Evolutionary conservation across 1,284 basidiomycete species (phyloP).

Genomic region (Jaminaea rosea): DNA sequence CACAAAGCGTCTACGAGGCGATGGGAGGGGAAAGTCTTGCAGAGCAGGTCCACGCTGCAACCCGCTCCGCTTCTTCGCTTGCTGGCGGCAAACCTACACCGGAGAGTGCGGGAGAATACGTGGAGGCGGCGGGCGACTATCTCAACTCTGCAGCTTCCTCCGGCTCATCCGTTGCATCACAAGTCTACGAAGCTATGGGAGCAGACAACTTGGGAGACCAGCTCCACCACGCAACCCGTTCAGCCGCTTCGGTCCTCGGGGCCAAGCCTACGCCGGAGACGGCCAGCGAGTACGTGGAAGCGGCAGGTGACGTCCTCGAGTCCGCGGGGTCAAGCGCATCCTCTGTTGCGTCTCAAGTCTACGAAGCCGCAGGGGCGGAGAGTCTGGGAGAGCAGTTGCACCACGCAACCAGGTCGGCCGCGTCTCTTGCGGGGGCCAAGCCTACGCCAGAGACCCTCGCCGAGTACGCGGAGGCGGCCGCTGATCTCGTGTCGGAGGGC

Average conservation of each 20-base stretch:
- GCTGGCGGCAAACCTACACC: conserved; percentile 14
- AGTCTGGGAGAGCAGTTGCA: too few species aligned
- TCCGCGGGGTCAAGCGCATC: conserved; percentile 2
- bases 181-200: too few species aligned
- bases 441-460: conserved; percentile 1
- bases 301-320: not conserved
- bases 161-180: too few species aligned
- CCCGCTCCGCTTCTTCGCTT: conserved; percentile 11
- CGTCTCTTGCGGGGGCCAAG: not conserved
- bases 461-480: conserved; percentile 1
- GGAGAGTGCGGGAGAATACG: conserved; percentile 13
- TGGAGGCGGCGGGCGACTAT: conserved; percentile 6
- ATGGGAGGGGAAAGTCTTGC: not conserved
- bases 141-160: conserved; percentile 1
- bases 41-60: not conserved
- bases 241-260: conserved; percentile 2
- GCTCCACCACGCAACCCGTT: conserved; percentile 5
- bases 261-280: conserved; percentile 4
- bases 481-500: conserved; percentile 6
- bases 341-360: too few species aligned
- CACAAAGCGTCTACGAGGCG: too few species aligned
- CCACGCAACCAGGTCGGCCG: conserved; percentile 3
- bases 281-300: conserved; percentile 2
- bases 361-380: too few species aligned
- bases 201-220: too few species aligned